A percentile compares a stretch with the other conserved stretches of the same genome.
Evolutionary conservation across 331 rosid species (phyloP).

Genomic region (Pyracantha coccinea): DNA sequence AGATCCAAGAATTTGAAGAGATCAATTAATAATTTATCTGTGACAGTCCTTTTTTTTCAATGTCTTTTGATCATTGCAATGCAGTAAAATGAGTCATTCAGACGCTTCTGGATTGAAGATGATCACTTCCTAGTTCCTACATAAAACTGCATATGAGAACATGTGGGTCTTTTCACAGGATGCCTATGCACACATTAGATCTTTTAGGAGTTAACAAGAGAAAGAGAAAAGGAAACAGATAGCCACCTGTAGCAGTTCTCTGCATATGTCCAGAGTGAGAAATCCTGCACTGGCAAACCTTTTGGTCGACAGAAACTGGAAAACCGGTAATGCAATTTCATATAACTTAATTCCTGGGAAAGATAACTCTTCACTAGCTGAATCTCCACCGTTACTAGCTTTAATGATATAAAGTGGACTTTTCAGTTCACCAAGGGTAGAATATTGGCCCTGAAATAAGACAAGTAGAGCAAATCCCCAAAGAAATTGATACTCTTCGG

Average conservation of each 20-base stretch:
- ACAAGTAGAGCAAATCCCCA: slow-evolving; percentile 94
- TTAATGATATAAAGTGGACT: slow-evolving; percentile 34
- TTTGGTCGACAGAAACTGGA: slow-evolving; percentile 69
- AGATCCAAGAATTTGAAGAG: not conserved
- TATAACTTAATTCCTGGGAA: slow-evolving; percentile 49
- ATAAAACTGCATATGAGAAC: not conserved
- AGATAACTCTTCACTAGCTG: slow-evolving; percentile 34
- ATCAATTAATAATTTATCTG: not conserved
- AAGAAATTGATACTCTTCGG: slow-evolving; percentile 62
- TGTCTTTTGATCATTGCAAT: not conserved
- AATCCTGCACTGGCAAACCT: slow-evolving; percentile 57
- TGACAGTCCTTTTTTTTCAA: not conserved
- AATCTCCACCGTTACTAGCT: slow-evolving; percentile 32
- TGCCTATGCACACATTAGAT: not conserved
- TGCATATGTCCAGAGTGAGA: slow-evolving; percentile 60
- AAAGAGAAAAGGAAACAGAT: slow-evolving; percentile 11
- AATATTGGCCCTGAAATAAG: slow-evolving; percentile 60
- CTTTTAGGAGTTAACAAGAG: not conserved
- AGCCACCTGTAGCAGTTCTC: slow-evolving; percentile 81
- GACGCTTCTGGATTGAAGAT: not conserved
- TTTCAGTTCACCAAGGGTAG: slow-evolving; percentile 42
- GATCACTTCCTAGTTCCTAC: not conserved
- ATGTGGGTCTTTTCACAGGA: not conserved
- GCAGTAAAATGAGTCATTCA: not conserved
- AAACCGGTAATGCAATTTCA: slow-evolving; percentile 74